phyloP scores from a whole-genome alignment of 257 asterid genomes.

The Solanum pimpinellifolium region DNA sequence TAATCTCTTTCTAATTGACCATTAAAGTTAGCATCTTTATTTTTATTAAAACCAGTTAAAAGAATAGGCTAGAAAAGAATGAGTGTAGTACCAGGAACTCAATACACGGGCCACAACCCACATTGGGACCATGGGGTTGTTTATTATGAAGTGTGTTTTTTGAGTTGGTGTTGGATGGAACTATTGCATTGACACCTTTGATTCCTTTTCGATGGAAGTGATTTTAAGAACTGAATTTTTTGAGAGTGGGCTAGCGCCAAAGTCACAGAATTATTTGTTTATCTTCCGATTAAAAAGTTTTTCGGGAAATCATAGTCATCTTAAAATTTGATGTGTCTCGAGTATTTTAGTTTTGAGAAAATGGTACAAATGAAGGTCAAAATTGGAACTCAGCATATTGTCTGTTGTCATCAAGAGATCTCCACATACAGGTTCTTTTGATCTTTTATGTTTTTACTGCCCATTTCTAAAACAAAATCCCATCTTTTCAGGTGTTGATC shows the following conservation, averaged over 20 bases:
- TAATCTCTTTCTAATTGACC: not conserved
- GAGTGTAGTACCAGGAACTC: not conserved
- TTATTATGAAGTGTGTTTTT: not conserved
- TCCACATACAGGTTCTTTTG: not conserved
- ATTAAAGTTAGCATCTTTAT: not conserved
- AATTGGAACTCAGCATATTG: not conserved
- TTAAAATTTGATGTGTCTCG: not conserved
- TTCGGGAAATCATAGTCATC: not conserved
- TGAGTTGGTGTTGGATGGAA: not conserved
- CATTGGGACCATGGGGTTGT: not conserved
- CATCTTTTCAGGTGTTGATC: slow-evolving; percentile 55
- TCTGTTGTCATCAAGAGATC: not conserved
- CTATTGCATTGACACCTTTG: not conserved
- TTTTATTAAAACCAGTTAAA: not conserved
- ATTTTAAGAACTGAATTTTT: not conserved
- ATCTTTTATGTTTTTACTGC: not conserved
- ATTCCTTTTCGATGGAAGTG: not conserved
- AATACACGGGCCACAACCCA: not conserved
- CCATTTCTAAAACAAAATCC: not conserved
- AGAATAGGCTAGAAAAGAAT: not conserved
- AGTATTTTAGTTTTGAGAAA: not conserved
- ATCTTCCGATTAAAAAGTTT: not conserved
- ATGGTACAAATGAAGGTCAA: not conserved
- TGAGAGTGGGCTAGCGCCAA: not conserved
- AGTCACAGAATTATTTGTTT: not conserved